Evolutionary conservation across 768 basidiomycete genomes (phyloP).

Genomic region (Holtermanniella nyarrowii): DNA sequence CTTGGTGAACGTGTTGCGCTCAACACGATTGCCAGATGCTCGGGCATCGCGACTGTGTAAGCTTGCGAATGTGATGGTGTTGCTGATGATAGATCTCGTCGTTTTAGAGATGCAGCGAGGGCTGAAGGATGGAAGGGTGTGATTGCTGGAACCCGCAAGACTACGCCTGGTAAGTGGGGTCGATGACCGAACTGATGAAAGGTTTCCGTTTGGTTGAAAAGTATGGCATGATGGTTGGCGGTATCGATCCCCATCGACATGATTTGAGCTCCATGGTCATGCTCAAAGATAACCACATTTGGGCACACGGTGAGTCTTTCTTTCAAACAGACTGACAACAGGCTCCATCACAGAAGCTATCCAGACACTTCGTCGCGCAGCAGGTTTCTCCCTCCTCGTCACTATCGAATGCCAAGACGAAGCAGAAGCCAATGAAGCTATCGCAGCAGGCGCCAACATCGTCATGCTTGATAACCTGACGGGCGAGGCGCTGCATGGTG

Average conservation of each 20-base stretch:
- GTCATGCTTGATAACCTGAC: slow-evolving; percentile 93
- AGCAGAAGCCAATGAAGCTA: slow-evolving; percentile 91
- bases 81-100: slow-evolving; percentile 56
- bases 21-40: slow-evolving; percentile 87
- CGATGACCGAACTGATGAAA: not conserved
- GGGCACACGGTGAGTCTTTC: slow-evolving; percentile 66
- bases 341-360: slow-evolving; percentile 89
- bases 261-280: slow-evolving; percentile 99
- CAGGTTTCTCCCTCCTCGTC: slow-evolving; percentile 80
- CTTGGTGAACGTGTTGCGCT: slow-evolving; percentile 87
- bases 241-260: slow-evolving; percentile 87
- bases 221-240: slow-evolving; percentile 96
- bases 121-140: slow-evolving; percentile 72
- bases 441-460: slow-evolving; percentile 86
- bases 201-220: slow-evolving; percentile 93
- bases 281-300: slow-evolving; percentile 99
- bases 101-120: slow-evolving; percentile 65
- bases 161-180: slow-evolving; percentile 61
- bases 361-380: slow-evolving; percentile 70
- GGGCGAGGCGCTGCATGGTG: slow-evolving; percentile 57
- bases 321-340: slow-evolving; percentile 4
- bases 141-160: slow-evolving; percentile 93
- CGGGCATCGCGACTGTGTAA: slow-evolving; percentile 91
- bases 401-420: slow-evolving; percentile 88
- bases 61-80: slow-evolving; percentile 18